phyloP scores from a whole-genome alignment of 2,329 filamentous ascomycete species.

The Talaromyces sp. region DNA sequence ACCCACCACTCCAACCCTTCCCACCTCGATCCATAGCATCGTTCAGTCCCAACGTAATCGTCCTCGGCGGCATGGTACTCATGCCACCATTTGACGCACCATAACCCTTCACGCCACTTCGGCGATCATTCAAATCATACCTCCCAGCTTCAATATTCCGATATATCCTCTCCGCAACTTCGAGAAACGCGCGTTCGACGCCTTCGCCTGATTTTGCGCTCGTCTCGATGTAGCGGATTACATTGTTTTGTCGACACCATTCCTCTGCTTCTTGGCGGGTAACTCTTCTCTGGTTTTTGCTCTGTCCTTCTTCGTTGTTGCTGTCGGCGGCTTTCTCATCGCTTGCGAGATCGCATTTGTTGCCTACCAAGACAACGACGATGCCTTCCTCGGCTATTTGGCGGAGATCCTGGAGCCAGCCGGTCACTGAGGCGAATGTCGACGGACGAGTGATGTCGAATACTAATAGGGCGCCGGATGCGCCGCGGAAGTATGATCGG shows the following conservation, averaged over 20 bases:
- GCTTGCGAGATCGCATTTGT: slow-evolving; percentile 75
- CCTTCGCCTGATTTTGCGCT: slow-evolving; percentile 93
- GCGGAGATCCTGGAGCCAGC: slow-evolving; percentile 90
- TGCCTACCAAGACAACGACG: slow-evolving; percentile 90
- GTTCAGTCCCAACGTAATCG: slow-evolving; percentile 47
- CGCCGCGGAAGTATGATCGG: slow-evolving; percentile 86
- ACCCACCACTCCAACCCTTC: slow-evolving; percentile 37
- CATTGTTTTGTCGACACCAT: slow-evolving; percentile 82
- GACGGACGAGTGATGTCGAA: slow-evolving; percentile 87
- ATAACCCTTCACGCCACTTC: slow-evolving; percentile 80
- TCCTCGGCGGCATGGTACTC: slow-evolving; percentile 37
- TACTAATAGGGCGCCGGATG: slow-evolving; percentile 75
- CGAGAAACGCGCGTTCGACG: slow-evolving; percentile 88
- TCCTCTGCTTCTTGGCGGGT: slow-evolving; percentile 78
- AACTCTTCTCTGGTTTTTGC: slow-evolving; percentile 65
- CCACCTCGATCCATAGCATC: slow-evolving; percentile 47
- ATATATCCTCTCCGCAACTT: slow-evolving; percentile 93
- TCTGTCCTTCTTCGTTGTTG: slow-evolving; percentile 22
- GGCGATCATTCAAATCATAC: slow-evolving; percentile 90
- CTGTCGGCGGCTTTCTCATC: slow-evolving; percentile 30
- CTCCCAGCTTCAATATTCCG: slow-evolving; percentile 93
- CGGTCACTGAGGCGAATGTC: slow-evolving; percentile 84
- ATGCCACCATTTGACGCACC: slow-evolving; percentile 35
- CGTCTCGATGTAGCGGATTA: slow-evolving; percentile 93
- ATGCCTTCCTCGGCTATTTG: slow-evolving; percentile 96